phyloP scores from a whole-genome alignment of 176 grass and related monocot genomes.

The Saccharum officinarum region DNA sequence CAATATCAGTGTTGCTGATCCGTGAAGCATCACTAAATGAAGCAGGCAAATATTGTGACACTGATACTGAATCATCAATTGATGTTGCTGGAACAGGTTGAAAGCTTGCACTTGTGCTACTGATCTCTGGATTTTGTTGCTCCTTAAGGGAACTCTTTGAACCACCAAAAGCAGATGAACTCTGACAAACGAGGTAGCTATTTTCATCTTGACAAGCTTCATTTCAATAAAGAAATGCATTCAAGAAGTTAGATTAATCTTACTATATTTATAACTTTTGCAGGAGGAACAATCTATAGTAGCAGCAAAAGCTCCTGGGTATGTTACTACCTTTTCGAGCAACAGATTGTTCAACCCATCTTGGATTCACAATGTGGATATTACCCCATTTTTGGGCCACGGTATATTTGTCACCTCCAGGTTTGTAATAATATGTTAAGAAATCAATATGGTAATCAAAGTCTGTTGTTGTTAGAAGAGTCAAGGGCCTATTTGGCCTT shows the following conservation, averaged over 20 bases:
- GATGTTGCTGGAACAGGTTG: constrained; percentile 52
- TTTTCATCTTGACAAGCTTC: constrained; percentile 82
- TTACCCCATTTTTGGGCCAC: constrained; percentile 80
- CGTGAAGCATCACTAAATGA: constrained; percentile 50
- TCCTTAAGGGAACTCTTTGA: constrained; percentile 59
- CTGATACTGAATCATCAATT: constrained; percentile 54
- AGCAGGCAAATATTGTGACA: constrained; percentile 54
- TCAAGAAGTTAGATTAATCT: constrained; percentile 29
- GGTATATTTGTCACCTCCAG: constrained; percentile 88
- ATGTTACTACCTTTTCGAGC: constrained; percentile 73
- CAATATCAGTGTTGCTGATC: constrained; percentile 44
- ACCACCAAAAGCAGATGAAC: constrained; percentile 40
- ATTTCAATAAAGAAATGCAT: constrained; percentile 44
- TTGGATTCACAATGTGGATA: constrained; percentile 74
- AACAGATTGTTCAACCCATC: constrained; percentile 80
- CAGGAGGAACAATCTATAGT: constrained; percentile 20
- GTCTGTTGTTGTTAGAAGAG: too few species aligned
- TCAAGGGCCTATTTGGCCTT: too few species aligned
- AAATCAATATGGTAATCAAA: constrained; percentile 13
- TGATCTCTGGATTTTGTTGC: constrained; percentile 58
- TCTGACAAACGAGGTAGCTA: constrained; percentile 56
- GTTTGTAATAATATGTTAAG: constrained; percentile 81
- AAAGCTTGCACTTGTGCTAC: constrained; percentile 46
- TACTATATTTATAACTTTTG: constrained; percentile 24
- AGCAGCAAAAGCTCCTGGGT: constrained; percentile 8